Evolutionary conservation across 2,329 filamentous ascomycete species (phyloP).

Genomic region (Chalaropsis ovoidea): DNA sequence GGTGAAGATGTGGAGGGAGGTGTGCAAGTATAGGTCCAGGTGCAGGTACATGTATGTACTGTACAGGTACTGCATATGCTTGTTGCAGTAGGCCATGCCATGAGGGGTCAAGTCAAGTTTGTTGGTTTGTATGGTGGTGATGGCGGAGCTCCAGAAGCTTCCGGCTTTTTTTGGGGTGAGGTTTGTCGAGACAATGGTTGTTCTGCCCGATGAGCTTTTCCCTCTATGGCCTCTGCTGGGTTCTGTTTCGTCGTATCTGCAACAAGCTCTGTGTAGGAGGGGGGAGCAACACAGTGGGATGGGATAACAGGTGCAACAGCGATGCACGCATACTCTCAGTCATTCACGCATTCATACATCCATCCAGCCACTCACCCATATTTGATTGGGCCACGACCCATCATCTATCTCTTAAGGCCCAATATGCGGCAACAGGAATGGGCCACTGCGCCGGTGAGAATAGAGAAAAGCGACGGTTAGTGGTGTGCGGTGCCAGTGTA

Average conservation of each 20-base stretch:
- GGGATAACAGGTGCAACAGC: background rate
- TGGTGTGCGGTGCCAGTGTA: background rate
- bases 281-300: background rate
- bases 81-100: background rate
- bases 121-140: background rate
- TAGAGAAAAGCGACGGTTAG: background rate
- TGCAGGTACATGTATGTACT: background rate
- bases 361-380: constrained; percentile 19
- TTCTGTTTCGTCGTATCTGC: background rate
- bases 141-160: background rate
- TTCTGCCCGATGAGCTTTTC: background rate
- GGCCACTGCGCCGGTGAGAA: constrained; percentile 5
- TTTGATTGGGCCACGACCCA: constrained; percentile 17
- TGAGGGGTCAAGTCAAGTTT: background rate
- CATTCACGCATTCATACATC: background rate
- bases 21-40: too few relatives aligned
- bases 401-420: constrained; percentile 10
- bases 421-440: background rate
- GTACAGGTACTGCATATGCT: background rate
- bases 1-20: too few relatives aligned
- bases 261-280: too few relatives aligned
- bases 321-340: background rate
- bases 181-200: background rate
- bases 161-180: background rate
- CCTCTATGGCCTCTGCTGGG: background rate